Conservation (phyloP, 129 eudicot species). For the Flaveria sonorensis region DNA sequence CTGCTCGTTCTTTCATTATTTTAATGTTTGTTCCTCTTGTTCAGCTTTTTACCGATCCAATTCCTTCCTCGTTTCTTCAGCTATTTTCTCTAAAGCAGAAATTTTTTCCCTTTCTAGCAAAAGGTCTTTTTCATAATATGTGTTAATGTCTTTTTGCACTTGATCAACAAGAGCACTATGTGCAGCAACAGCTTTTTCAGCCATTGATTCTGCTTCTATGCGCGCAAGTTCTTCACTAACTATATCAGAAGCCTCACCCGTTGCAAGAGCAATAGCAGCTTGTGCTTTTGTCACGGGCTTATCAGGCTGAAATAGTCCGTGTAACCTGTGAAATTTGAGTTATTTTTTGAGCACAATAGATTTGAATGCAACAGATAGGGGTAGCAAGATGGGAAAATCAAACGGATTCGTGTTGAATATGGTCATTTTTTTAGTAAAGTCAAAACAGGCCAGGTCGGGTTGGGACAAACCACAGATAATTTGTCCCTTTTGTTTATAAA, state of each 20-base stretch:
- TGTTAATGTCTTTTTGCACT: constrained; percentile 84
- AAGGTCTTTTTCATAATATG: constrained; percentile 73
- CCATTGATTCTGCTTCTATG: constrained; percentile 93
- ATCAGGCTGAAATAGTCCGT: constrained; percentile 96
- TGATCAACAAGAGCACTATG: constrained; percentile 85
- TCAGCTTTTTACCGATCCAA: constrained; percentile 59
- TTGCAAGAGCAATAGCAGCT: constrained; percentile 93
- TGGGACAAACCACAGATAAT: background rate
- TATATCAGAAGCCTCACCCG: constrained; percentile 79
- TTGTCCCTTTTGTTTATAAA: background rate
- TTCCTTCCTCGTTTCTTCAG: constrained; percentile 81
- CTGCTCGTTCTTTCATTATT: constrained; percentile 81
- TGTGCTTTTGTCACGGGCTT: constrained; percentile 96
- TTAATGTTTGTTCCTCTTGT: constrained; percentile 67
- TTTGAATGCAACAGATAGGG: background rate
- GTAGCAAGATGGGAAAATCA: background rate
- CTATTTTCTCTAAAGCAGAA: constrained; percentile 64
- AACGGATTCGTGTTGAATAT: background rate
- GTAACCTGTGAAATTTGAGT: constrained; percentile 53
- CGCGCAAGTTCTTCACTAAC: constrained; percentile 96
- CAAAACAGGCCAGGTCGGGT: background rate
- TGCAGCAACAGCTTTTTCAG: constrained; percentile 91
- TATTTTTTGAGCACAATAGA: background rate
- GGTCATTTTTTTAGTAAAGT: background rate
- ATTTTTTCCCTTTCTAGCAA: constrained; percentile 71